Conservation (phyloP, 108 stramenopile species). For the Conticribra guillardii region DNA sequence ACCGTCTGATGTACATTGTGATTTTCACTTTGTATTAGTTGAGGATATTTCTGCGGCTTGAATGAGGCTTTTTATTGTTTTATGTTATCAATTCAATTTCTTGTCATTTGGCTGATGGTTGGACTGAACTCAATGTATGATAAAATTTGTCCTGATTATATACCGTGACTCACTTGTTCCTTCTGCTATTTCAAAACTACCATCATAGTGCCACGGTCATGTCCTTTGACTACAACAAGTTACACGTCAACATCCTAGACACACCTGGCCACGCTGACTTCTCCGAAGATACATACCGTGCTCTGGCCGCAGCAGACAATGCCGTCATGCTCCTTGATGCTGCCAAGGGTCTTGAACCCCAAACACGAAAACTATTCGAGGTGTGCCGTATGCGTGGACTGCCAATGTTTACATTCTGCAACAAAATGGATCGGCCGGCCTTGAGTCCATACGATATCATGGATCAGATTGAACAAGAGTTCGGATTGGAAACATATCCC, state of each 20-base stretch:
- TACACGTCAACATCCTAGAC: conserved; percentile 80
- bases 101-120: too few relatives aligned
- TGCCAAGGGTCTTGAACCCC: conserved; percentile 95
- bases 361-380: conserved; percentile 94
- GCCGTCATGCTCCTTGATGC: conserved; percentile 96
- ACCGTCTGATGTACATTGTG: neutral
- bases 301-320: conserved; percentile 94
- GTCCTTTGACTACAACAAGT: conserved; percentile 88
- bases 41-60: neutral
- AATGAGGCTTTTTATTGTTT: neutral
- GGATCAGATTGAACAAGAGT: conserved; percentile 96
- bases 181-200: neutral
- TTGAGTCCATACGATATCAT: conserved; percentile 93
- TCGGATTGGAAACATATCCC: conserved; percentile 89
- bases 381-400: conserved; percentile 72
- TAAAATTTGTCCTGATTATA: too few relatives aligned
- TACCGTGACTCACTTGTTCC: neutral
- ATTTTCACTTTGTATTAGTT: neutral
- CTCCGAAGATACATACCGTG: conserved; percentile 95
- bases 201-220: conserved; percentile 72
- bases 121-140: too few relatives aligned
- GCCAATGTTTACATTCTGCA: conserved; percentile 90
- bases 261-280: conserved; percentile 97
- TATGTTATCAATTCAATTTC: neutral
- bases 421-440: conserved; percentile 96